A percentile compares a stretch with the other conserved stretches of the same genome.
These are phyloP conservation scores for Thielaviopsis euricoi DNA, from an alignment of 2,329 filamentous ascomycete species.

Conservation along the genomic window DNA sequence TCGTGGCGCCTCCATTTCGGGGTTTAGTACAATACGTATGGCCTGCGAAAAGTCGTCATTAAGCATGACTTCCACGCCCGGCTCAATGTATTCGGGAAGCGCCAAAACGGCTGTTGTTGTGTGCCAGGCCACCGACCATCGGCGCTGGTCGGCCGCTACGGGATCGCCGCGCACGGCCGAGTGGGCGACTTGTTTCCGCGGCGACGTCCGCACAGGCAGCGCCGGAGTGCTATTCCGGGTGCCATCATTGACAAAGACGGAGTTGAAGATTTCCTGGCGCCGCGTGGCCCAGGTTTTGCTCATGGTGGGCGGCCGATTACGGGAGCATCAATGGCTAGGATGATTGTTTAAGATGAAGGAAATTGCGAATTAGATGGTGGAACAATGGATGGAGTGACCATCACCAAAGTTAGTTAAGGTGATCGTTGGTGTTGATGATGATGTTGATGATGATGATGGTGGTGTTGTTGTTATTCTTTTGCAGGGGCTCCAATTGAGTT, in stretches of 20 bases:
- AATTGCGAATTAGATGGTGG: neutral
- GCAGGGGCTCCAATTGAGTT: neutral
- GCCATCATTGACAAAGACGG: constrained; percentile 37
- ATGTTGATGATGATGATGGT: neutral
- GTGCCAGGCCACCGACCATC: constrained; percentile 47
- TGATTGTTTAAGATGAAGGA: neutral
- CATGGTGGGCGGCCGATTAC: neutral
- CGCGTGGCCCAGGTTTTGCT: constrained; percentile 17
- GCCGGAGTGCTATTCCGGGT: constrained; percentile 17
- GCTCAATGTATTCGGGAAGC: constrained; percentile 35
- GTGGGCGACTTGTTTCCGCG: constrained; percentile 4
- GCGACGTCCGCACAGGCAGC: constrained; percentile 8
- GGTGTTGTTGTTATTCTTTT: neutral
- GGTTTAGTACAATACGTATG: constrained; percentile 35
- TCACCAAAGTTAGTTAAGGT: too few species aligned
- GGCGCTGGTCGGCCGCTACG: constrained; percentile 31
- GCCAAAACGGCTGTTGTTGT: constrained; percentile 40
- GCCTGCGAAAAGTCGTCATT: constrained; percentile 33
- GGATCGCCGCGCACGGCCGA: constrained; percentile 2
- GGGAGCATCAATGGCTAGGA: neutral
- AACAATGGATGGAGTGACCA: neutral
- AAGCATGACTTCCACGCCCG: constrained; percentile 37
- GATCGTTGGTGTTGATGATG: too few species aligned
- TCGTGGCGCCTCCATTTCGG: constrained; percentile 27
- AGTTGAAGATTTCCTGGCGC: constrained; percentile 34